Evolutionary conservation across 805 yeast species (phyloP).

Genomic region (Kluyveromyces starmeri): DNA sequence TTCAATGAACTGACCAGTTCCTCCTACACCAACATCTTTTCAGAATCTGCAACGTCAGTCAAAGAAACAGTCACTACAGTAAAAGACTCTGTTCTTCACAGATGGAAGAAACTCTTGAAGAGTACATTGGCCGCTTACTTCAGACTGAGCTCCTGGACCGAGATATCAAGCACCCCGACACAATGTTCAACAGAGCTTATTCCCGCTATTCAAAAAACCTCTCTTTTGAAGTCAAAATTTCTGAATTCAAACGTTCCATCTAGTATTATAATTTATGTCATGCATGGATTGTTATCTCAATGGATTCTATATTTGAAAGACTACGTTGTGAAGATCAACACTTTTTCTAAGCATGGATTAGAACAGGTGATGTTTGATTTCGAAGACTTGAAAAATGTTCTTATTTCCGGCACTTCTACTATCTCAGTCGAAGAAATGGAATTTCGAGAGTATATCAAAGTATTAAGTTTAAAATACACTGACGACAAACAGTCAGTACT

Average conservation of each 20-base stretch:
- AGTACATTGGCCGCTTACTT: conserved; percentile 27
- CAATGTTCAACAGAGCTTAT: conserved; percentile 10
- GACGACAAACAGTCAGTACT: conserved; percentile 8
- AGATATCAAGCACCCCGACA: conserved; percentile 9
- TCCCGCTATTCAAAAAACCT: conserved; percentile 4
- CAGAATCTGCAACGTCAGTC: conserved; percentile 24
- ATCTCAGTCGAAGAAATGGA: conserved; percentile 15
- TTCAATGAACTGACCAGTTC: conserved; percentile 9
- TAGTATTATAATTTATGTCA: conserved; percentile 15
- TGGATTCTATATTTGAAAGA: conserved; percentile 29
- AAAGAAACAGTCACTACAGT: conserved; percentile 22
- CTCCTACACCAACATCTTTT: conserved; percentile 20
- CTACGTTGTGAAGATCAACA: conserved; percentile 31
- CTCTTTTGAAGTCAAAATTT: background rate
- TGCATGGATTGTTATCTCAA: conserved; percentile 18
- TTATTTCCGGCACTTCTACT: conserved; percentile 16
- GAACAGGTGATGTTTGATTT: conserved; percentile 29
- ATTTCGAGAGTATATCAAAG: conserved; percentile 19
- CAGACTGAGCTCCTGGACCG: conserved; percentile 28
- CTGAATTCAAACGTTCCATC: conserved; percentile 8
- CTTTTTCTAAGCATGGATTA: conserved; percentile 29
- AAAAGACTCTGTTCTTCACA: conserved; percentile 23
- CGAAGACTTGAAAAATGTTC: conserved; percentile 20
- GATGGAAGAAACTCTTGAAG: conserved; percentile 25
- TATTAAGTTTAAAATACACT: conserved; percentile 26